A percentile compares a stretch with the other conserved stretches of the same genome.
These are phyloP conservation scores for Colletotrichum phormii DNA, from an alignment of 2,329 filamentous ascomycete species.

Conservation along the genomic window DNA sequence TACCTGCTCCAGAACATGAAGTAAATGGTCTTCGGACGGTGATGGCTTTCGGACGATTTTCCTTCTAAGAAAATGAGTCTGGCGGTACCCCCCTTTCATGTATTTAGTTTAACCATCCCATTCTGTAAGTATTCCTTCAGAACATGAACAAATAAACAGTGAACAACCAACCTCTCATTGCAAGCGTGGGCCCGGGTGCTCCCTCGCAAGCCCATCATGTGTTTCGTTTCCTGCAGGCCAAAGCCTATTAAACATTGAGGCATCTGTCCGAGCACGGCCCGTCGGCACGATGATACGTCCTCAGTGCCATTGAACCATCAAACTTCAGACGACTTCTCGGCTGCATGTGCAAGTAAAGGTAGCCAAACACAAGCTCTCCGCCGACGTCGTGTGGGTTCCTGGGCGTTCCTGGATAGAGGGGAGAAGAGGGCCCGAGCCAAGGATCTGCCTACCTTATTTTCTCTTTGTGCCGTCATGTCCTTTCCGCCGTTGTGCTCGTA, in stretches of 20 bases:
- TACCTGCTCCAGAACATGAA: slow-evolving; percentile 65
- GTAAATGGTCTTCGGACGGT: slow-evolving; percentile 28
- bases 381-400: not conserved
- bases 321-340: slow-evolving; percentile 23
- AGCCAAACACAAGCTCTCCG: not conserved
- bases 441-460: not conserved
- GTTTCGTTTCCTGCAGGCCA: not conserved
- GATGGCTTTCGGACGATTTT: too few species aligned
- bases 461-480: not conserved
- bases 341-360: not conserved
- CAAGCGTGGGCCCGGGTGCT: not conserved
- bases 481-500: not conserved
- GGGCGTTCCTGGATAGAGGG: not conserved
- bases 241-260: not conserved
- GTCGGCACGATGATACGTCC: slow-evolving; percentile 10
- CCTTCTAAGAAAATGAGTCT: not conserved
- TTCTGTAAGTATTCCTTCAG: not conserved
- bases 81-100: not conserved
- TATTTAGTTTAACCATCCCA: not conserved
- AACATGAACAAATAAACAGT: not conserved
- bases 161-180: not conserved
- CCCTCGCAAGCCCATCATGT: not conserved
- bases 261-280: slow-evolving; percentile 1
- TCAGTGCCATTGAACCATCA: not conserved
- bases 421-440: not conserved